Evolutionary conservation across 202 grass and related monocot genomes (phyloP), one percentile per base, ranked within the genome.

Genomic region (Digitaria exilis): DNA sequence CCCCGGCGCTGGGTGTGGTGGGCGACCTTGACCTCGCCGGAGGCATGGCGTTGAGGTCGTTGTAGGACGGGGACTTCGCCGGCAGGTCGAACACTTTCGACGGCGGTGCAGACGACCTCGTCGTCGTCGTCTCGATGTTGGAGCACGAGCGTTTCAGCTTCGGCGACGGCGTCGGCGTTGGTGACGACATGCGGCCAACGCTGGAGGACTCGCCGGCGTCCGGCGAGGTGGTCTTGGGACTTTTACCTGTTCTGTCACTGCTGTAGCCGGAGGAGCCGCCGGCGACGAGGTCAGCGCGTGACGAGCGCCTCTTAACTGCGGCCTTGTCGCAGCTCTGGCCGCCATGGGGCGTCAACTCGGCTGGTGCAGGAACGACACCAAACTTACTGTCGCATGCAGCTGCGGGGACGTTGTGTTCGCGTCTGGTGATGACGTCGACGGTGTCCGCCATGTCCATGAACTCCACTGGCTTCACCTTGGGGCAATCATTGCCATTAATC

Each of bases 121-220:
- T 50, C 80, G 85, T 87, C 84, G 87, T 83, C 74, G 92, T 92
- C 87, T 99, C 96, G 24, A 99, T 99, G 84, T 99, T 99, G 75
- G 93, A 99, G 84, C 96, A 94, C 8, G 93, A 99, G 42, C 96
- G 90, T 46, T 85, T 80, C 77, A 99, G 83, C 69, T 54, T 79
- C 17, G n/a, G n/a, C n/a, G n/a, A n/a, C n/a, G 71, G 71, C 39
- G n/a, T n/a, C n/a, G n/a, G n/a, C n/a, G n/a, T n/a, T n/a, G n/a
- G n/a, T n/a, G n/a, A n/a, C n/a, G 63, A n/a, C 82, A 25, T 57
- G 39, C 60, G 61, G 22, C 51, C 79, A 4, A 56, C 49, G 9
- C 41, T 78, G 51, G 48, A 45, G 26, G 61, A 60, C 48, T 82
- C 76, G 25, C 84, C 86, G 7, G 37, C 77, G 44, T 92, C 76